Conservation (phyloP, 1,139 yeast genomes). For the Hansenula sp. region DNA sequence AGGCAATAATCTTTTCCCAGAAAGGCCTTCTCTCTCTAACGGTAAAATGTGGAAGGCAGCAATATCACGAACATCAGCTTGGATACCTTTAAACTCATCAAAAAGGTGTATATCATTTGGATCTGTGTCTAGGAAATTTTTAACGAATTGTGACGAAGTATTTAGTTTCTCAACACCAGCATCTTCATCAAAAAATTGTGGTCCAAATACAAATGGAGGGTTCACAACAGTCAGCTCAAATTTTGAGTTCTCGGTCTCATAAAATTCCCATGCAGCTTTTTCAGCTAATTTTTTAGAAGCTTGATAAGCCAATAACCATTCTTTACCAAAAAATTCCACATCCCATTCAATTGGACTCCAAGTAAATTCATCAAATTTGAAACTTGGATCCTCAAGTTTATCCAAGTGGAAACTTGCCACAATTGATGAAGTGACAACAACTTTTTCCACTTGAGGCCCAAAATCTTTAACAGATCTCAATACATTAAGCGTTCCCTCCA, state of each 20-base stretch:
- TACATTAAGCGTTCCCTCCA: slow-evolving; percentile 39
- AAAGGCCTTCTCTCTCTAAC: slow-evolving; percentile 25
- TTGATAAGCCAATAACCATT: slow-evolving; percentile 29
- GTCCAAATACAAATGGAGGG: slow-evolving; percentile 51
- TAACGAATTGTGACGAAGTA: slow-evolving; percentile 27
- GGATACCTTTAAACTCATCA: slow-evolving; percentile 12
- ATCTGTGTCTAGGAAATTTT: slow-evolving; percentile 19
- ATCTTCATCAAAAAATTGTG: slow-evolving; percentile 29
- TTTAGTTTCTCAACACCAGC: slow-evolving; percentile 30
- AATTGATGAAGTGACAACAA: slow-evolving; percentile 48
- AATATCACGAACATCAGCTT: slow-evolving; percentile 39
- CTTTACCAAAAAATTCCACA: slow-evolving; percentile 22
- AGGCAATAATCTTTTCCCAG: slow-evolving; percentile 30
- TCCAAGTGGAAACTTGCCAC: slow-evolving; percentile 34
- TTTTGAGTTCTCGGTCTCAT: slow-evolving; percentile 23
- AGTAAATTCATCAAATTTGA: slow-evolving; percentile 17
- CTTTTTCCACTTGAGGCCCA: slow-evolving; percentile 40
- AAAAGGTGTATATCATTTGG: slow-evolving; percentile 18
- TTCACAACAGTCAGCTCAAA: slow-evolving; percentile 35
- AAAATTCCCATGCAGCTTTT: slow-evolving; percentile 42
- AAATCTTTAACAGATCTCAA: slow-evolving; percentile 33
- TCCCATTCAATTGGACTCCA: slow-evolving; percentile 42
- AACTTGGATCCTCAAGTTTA: slow-evolving; percentile 23
- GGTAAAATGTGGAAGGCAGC: slow-evolving; percentile 37
- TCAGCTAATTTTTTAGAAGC: slow-evolving; percentile 34